phyloP scores from a whole-genome alignment of 129 eudicot genomes.

The Chrysanthemum makinoi region DNA sequence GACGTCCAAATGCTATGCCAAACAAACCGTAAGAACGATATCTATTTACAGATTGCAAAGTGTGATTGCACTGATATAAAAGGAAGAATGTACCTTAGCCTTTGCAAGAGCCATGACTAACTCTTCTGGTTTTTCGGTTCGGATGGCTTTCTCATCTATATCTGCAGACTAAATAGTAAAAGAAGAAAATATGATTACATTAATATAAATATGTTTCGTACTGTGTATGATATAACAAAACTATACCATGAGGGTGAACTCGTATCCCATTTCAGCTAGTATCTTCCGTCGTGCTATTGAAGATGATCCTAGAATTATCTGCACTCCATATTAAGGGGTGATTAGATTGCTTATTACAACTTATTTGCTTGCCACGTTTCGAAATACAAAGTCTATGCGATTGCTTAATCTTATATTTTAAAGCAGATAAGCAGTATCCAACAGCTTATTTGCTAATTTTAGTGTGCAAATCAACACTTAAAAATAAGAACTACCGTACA shows the following conservation, averaged over 20 bases:
- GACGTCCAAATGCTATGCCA: too few species aligned
- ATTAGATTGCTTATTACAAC: not conserved
- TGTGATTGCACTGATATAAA: not conserved
- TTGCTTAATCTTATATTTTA: too few species aligned
- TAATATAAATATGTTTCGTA: too few species aligned
- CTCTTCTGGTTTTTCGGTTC: slow-evolving; percentile 81
- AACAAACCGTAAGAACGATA: too few species aligned
- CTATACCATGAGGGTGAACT: slow-evolving; percentile 69
- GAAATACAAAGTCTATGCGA: not conserved
- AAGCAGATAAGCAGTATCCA: too few species aligned
- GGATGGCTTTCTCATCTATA: slow-evolving; percentile 86
- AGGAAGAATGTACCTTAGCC: slow-evolving; percentile 58
- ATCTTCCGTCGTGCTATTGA: slow-evolving; percentile 64
- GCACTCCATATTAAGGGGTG: slow-evolving; percentile 10
- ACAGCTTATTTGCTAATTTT: too few species aligned
- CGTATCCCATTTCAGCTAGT: slow-evolving; percentile 75
- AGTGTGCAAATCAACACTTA: too few species aligned
- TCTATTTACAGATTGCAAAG: too few species aligned
- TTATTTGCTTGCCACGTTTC: not conserved
- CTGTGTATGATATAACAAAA: not conserved
- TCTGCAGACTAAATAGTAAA: slow-evolving; percentile 62
- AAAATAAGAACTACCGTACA: too few species aligned
- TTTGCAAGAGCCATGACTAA: slow-evolving; percentile 88
- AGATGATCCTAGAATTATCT: slow-evolving; percentile 85
- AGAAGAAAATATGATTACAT: not conserved